Evolutionary conservation across 345 rosid species (phyloP), one percentile per base, ranked within the genome.

Genomic region (Pugionium dolabratum): DNA sequence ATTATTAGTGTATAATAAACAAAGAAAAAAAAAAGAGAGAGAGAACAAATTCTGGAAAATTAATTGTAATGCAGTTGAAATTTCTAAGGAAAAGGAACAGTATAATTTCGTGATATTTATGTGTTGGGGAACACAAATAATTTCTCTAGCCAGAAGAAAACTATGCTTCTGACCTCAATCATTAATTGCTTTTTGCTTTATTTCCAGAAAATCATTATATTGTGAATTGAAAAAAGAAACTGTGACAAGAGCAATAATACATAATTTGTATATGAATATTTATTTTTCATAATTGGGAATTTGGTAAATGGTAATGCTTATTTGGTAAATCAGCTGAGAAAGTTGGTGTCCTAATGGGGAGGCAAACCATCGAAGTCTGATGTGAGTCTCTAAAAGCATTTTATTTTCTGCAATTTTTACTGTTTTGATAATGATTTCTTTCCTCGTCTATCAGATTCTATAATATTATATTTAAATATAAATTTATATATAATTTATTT

Each of bases 301-400:
- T 29, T 64, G 59, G 59, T 64, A 49, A 63, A 35, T 55, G 10
- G 70, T 56, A 64, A 64, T 64, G 71, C 49, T 40, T 57, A 64
- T 64, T 50, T 64, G 66, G 71, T 72, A 64, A 64, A 72, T 57
- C 42, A 72, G 60, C 66, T 64, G 54, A 57, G 41, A 72, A 72
- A 71, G 70, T 64, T 71, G 70, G 76, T 64, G 71, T 72, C 71
- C 76, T 72, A 64, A 25, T 64, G 44, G 69, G 76, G 76, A 72
- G 70, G 71, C 76, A 72, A 72, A 42, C 54, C 76, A 64, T 72
- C 70, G 52, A 72, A 34, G 57, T 72, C 66, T 57, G 71, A 54
- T 54, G 70, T 56, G 51, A 54, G 66, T 64, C 59, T 57, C 71
- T 57, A 42, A 72, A 64, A 64, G 69, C 60, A 52, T 37, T 49